Conservation (phyloP, 2,329 filamentous ascomycete genomes). For the Sporothrix brasiliensis region DNA sequence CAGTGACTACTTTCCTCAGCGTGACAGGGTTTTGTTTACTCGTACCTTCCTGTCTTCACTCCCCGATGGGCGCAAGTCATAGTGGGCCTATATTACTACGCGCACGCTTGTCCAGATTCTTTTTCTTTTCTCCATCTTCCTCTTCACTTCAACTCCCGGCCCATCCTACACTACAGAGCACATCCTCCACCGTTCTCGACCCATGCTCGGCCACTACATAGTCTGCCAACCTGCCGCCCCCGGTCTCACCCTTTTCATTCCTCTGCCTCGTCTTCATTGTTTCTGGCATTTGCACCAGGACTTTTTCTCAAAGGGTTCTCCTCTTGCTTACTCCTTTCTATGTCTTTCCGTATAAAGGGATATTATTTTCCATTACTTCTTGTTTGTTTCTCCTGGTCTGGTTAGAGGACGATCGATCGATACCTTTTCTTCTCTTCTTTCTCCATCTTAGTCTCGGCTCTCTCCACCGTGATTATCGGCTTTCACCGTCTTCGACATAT, state of each 20-base stretch:
- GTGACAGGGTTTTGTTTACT: constrained; percentile 7
- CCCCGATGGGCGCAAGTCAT: constrained; percentile 21
- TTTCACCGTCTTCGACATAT: neutral
- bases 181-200: neutral
- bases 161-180: constrained; percentile 8
- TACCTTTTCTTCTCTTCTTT: neutral
- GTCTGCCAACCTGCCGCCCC: constrained; percentile 19
- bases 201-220: constrained; percentile 7
- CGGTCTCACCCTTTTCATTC: constrained; percentile 11
- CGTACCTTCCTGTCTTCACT: neutral
- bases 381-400: constrained; percentile 15
- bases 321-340: neutral
- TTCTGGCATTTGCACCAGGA: neutral
- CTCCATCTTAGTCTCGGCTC: neutral
- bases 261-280: neutral
- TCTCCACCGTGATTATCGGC: neutral
- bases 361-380: constrained; percentile 14
- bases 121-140: neutral
- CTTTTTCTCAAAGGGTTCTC: neutral
- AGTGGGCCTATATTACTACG: constrained; percentile 14
- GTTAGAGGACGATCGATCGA: neutral
- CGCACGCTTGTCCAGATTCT: neutral
- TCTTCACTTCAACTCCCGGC: constrained; percentile 14
- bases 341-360: constrained; percentile 7
- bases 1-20: no score